Conservation (phyloP, 208 protist genomes). For the Crithidia expoeki region DNA sequence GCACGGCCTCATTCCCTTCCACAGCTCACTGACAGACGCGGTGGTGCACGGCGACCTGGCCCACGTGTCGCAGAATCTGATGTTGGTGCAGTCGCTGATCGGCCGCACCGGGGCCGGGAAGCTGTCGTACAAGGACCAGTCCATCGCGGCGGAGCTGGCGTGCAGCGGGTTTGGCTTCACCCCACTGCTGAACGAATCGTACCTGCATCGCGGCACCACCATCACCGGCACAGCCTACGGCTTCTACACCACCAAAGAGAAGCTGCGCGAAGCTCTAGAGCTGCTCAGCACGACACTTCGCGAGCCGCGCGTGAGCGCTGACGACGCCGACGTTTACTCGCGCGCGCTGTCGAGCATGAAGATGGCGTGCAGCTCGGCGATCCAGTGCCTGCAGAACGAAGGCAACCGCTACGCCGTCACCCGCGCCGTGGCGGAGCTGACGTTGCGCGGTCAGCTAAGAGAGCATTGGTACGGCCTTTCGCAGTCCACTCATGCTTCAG, state of each 20-base stretch:
- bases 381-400: slow-evolving; percentile 74
- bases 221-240: slow-evolving; percentile 74
- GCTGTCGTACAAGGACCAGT: slow-evolving; percentile 80
- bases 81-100: slow-evolving; percentile 59
- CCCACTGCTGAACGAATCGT: slow-evolving; percentile 76
- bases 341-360: slow-evolving; percentile 72
- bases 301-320: slow-evolving; percentile 61
- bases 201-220: slow-evolving; percentile 49
- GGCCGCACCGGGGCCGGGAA: slow-evolving; percentile 65
- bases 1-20: slow-evolving; percentile 81
- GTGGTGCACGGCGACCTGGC: slow-evolving; percentile 34
- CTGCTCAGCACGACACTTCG: slow-evolving; percentile 71
- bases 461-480: slow-evolving; percentile 83
- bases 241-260: slow-evolving; percentile 89
- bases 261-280: slow-evolving; percentile 75
- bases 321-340: slow-evolving; percentile 72
- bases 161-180: slow-evolving; percentile 85
- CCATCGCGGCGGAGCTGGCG: slow-evolving; percentile 79
- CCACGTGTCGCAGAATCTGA: slow-evolving; percentile 45
- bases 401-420: slow-evolving; percentile 78
- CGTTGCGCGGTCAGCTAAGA: slow-evolving; percentile 53
- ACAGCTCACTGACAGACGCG: slow-evolving; percentile 30
- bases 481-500: slow-evolving; percentile 62
- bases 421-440: slow-evolving; percentile 67
- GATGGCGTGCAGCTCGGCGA: slow-evolving; percentile 62